These are phyloP conservation scores for Ustilago loliicola DNA, from an alignment of 1,284 basidiomycete genomes.

Conservation along the genomic window DNA sequence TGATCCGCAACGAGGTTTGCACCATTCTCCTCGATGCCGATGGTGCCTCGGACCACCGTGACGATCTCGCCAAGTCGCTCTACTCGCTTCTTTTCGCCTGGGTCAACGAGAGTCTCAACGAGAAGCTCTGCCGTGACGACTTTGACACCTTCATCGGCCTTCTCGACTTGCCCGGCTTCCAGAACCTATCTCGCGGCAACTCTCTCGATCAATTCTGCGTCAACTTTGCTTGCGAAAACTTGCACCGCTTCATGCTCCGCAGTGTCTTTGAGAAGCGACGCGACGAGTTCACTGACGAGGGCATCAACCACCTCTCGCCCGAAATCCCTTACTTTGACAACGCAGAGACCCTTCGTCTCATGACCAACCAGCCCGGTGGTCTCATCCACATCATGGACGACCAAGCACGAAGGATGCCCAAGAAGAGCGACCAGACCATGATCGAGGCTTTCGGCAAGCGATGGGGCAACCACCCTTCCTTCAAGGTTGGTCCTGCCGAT, in stretches of 20 bases:
- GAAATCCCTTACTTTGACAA: constrained; percentile 90
- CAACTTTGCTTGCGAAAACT: constrained; percentile 92
- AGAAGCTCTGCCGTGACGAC: constrained; percentile 76
- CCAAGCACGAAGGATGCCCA: constrained; percentile 85
- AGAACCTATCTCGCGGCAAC: constrained; percentile 78
- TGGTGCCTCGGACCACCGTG: constrained; percentile 89
- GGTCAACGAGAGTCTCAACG: constrained; percentile 96
- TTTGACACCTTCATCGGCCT: constrained; percentile 86
- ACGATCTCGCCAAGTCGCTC: constrained; percentile 90
- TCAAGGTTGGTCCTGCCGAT: constrained; percentile 74
- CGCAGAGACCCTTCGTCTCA: constrained; percentile 85
- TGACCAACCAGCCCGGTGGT: constrained; percentile 89
- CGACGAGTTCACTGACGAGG: constrained; percentile 86
- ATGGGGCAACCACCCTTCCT: constrained; percentile 91
- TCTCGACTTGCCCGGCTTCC: constrained; percentile 91
- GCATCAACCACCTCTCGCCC: constrained; percentile 80
- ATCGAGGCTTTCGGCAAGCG: constrained; percentile 92
- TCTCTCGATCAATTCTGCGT: constrained; percentile 95
- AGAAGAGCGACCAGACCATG: constrained; percentile 94
- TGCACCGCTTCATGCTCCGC: constrained; percentile 87
- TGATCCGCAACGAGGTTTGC: constrained; percentile 93
- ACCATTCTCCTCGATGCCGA: constrained; percentile 96
- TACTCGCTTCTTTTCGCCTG: constrained; percentile 96
- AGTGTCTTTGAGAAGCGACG: constrained; percentile 83
- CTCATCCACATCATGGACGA: constrained; percentile 98